Evolutionary conservation across 805 yeast species (phyloP).

Genomic region (Kurtzmaniella fragi): DNA sequence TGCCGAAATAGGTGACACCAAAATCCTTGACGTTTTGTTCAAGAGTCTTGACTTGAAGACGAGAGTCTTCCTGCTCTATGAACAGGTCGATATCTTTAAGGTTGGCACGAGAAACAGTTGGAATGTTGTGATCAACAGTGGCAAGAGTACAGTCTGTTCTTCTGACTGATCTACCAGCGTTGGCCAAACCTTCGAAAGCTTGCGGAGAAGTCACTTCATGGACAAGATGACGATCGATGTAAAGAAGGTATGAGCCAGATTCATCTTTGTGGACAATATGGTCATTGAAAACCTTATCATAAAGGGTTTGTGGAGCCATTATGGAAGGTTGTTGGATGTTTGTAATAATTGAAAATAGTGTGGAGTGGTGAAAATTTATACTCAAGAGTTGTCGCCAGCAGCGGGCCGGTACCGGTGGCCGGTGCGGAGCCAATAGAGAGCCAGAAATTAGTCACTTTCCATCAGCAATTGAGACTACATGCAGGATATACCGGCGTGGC

Average conservation of each 20-base stretch:
- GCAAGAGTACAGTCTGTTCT: slow-evolving; percentile 91
- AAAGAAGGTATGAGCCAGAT: slow-evolving; percentile 78
- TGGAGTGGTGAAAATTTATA: slow-evolving; percentile 1
- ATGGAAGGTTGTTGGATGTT: background rate
- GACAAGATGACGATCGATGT: slow-evolving; percentile 94
- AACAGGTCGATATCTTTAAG: slow-evolving; percentile 73
- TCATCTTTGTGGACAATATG: slow-evolving; percentile 90
- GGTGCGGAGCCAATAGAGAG: no score
- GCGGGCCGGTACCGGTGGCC: slow-evolving; percentile 1
- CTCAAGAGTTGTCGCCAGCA: slow-evolving; percentile 4
- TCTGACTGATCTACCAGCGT: slow-evolving; percentile 86
- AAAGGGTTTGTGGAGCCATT: slow-evolving; percentile 65
- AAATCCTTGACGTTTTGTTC: slow-evolving; percentile 91
- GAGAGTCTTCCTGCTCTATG: slow-evolving; percentile 86
- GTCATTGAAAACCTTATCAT: slow-evolving; percentile 94
- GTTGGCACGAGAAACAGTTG: slow-evolving; percentile 79
- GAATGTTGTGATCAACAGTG: slow-evolving; percentile 96
- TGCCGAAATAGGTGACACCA: slow-evolving; percentile 88
- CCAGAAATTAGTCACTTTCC: no score
- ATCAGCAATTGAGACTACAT: no score
- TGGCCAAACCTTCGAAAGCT: slow-evolving; percentile 92
- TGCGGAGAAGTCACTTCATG: slow-evolving; percentile 99
- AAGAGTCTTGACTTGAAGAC: slow-evolving; percentile 85
- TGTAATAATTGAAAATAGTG: no score
- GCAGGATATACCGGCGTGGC: no score